phyloP scores from a whole-genome alignment of 1,284 basidiomycete genomes.

The Ustilago loliicola region DNA sequence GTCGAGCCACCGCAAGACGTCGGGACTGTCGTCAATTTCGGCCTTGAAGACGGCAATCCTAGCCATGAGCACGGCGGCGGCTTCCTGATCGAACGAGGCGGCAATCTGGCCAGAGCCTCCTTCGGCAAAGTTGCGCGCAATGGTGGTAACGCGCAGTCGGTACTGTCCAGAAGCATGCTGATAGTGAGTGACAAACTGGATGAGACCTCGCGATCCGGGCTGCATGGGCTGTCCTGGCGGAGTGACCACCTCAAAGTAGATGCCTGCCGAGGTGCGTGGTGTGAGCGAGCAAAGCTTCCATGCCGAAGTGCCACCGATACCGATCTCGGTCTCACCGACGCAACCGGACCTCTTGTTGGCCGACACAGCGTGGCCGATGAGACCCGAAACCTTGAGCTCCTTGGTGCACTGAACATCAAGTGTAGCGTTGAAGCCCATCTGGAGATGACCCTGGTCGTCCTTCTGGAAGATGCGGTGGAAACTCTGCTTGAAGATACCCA shows the following conservation, averaged over 20 bases:
- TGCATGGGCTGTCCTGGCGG: constrained; percentile 95
- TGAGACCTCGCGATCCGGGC: constrained; percentile 91
- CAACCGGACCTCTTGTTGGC: constrained; percentile 96
- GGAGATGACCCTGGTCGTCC: constrained; percentile 89
- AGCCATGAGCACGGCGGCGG: constrained; percentile 97
- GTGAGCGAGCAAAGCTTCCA: constrained; percentile 96
- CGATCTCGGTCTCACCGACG: constrained; percentile 99
- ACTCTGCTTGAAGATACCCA: constrained; percentile 98
- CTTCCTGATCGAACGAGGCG: constrained; percentile 97
- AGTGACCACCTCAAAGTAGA: constrained; percentile 99
- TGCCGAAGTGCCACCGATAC: constrained; percentile 98
- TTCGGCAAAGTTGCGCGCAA: constrained; percentile 96
- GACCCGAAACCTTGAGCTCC: constrained; percentile 96
- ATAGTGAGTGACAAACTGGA: constrained; percentile 99
- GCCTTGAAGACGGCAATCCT: constrained; percentile 99
- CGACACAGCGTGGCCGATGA: constrained; percentile 97
- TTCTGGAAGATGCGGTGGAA: constrained; percentile 95
- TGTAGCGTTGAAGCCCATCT: constrained; percentile 99
- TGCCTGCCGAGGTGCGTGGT: constrained; percentile 87
- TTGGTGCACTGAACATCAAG: constrained; percentile 99
- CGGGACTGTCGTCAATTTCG: constrained; percentile 97
- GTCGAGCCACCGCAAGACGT: constrained; percentile 97
- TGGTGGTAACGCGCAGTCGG: constrained; percentile 93
- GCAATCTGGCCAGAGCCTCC: constrained; percentile 93
- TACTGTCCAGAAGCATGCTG: constrained; percentile 96